These are phyloP conservation scores for Kingdonia uniflora DNA, from an alignment of 164 flowering plant genomes.

Conservation along the genomic window DNA sequence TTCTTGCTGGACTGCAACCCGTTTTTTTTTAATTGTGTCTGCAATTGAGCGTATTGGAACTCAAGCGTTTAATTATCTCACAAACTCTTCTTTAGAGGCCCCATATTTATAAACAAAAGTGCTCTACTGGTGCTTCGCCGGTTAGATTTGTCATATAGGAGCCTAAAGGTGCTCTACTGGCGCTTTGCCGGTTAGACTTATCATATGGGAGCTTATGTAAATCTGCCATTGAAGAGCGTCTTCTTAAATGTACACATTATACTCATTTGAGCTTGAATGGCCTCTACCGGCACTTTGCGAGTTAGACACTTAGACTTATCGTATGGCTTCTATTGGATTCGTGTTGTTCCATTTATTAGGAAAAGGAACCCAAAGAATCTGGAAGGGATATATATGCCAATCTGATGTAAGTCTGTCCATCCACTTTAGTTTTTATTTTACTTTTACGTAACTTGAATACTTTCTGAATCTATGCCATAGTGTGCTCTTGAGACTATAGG, in stretches of 20 bases:
- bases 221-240: constrained; percentile 90
- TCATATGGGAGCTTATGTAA: constrained; percentile 87
- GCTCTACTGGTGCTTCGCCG: constrained; percentile 76
- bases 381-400: too few relatives aligned
- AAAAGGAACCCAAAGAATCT: too few relatives aligned
- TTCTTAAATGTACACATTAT: constrained; percentile 71
- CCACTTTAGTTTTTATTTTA: too few relatives aligned
- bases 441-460: too few relatives aligned
- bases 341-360: too few relatives aligned
- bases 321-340: too few relatives aligned
- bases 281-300: too few relatives aligned
- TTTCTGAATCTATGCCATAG: too few relatives aligned
- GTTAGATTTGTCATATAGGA: constrained; percentile 83
- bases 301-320: too few relatives aligned
- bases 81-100: constrained; percentile 71
- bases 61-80: constrained; percentile 96
- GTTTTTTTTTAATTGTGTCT: constrained; percentile 75
- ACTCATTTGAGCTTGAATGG: constrained; percentile 93
- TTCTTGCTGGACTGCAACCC: constrained; percentile 66
- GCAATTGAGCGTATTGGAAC: constrained; percentile 66
- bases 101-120: constrained; percentile 60
- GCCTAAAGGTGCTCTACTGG: constrained; percentile 66
- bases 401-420: too few relatives aligned
- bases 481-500: too few relatives aligned
- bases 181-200: constrained; percentile 73